Conservation (phyloP, 176 grass and related monocot species). For the Cymbopogon citratus region DNA sequence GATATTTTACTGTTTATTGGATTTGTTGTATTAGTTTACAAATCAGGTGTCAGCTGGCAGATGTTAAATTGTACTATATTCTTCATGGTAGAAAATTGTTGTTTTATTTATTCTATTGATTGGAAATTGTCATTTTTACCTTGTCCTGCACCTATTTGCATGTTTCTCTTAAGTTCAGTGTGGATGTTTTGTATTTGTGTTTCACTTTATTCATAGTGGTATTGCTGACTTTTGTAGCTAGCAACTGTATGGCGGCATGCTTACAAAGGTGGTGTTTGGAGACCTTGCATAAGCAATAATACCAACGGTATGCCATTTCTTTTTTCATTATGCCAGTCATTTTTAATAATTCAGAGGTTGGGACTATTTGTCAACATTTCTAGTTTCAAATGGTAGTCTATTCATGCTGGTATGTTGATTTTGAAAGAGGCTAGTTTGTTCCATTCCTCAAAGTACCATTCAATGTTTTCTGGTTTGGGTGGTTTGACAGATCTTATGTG, state of each 20-base stretch:
- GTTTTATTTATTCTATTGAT: conserved; percentile 1
- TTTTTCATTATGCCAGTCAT: background rate
- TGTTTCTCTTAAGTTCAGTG: background rate
- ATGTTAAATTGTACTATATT: background rate
- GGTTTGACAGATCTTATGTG: background rate
- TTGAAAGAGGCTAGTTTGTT: background rate
- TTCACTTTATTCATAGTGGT: conserved; percentile 10
- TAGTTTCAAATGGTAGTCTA: background rate
- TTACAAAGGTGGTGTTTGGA: conserved; percentile 75
- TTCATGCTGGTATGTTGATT: background rate
- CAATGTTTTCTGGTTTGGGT: background rate
- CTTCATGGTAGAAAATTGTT: background rate
- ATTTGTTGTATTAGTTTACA: background rate
- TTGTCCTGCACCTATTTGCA: background rate
- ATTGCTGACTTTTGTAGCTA: conserved; percentile 66
- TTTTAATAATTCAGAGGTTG: background rate
- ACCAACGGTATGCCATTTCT: conserved; percentile 54
- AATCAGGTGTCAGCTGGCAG: background rate
- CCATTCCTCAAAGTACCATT: background rate
- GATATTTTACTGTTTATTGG: background rate
- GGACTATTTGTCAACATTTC: background rate
- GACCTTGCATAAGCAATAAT: conserved; percentile 71
- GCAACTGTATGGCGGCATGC: conserved; percentile 88
- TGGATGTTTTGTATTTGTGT: background rate
- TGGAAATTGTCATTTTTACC: conserved; percentile 14